These are phyloP conservation scores for Closterium sp. DNA, from an alignment of 139 green algal genomes.

Conservation along the genomic window DNA sequence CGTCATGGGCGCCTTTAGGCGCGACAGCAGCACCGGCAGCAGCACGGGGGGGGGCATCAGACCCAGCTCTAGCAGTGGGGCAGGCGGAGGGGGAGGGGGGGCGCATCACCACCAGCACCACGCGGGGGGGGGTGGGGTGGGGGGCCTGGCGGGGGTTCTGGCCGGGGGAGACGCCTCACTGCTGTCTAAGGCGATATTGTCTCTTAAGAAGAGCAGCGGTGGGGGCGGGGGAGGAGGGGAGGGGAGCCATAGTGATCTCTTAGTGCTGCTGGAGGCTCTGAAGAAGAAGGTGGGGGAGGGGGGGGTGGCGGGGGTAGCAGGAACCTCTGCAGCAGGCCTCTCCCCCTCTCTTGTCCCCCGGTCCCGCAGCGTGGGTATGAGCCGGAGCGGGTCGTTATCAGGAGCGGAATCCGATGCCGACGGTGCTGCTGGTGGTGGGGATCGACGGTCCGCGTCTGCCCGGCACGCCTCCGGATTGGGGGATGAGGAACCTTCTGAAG, in stretches of 20 bases:
- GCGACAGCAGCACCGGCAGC: background rate
- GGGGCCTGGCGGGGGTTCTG: background rate
- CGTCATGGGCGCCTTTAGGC: background rate
- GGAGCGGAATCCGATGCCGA: background rate
- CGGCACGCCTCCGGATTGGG: background rate
- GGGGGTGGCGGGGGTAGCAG: background rate
- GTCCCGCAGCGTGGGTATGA: background rate
- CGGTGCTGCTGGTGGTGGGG: background rate
- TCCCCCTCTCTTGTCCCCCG: background rate
- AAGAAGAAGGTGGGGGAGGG: background rate
- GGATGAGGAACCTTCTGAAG: background rate
- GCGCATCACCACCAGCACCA: background rate
- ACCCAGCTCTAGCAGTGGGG: background rate
- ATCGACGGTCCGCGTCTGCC: background rate
- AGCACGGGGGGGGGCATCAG: background rate
- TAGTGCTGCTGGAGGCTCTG: background rate
- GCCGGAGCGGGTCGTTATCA: background rate
- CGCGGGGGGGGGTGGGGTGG: background rate
- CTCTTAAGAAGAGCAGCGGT: background rate
- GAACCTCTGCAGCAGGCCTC: background rate
- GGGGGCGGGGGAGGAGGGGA: background rate
- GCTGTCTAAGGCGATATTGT: background rate
- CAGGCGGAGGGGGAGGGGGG: background rate
- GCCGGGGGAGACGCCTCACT: background rate
- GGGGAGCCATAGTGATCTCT: background rate